These are phyloP conservation scores for Amylostereum areolatum DNA, from an alignment of 1,284 basidiomycete genomes.

Conservation along the genomic window DNA sequence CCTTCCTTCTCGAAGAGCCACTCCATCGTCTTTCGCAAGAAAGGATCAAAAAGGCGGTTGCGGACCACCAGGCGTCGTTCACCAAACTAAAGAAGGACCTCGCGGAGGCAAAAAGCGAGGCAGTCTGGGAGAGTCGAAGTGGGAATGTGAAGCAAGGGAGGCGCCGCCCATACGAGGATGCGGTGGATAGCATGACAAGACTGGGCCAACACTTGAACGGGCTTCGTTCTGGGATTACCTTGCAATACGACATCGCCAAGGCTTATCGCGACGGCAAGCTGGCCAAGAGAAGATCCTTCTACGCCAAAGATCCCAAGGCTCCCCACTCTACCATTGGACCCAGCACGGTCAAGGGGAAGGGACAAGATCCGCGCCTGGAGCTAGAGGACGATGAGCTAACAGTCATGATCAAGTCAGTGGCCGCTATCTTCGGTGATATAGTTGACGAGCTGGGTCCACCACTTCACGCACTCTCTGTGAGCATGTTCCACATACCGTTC, in stretches of 20 bases:
- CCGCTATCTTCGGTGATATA: slow-evolving; percentile 76
- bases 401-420: slow-evolving; percentile 56
- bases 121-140: slow-evolving; percentile 41
- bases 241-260: slow-evolving; percentile 77
- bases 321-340: not conserved
- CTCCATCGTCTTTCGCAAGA: slow-evolving; percentile 46
- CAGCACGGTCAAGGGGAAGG: slow-evolving; percentile 20
- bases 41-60: slow-evolving; percentile 68
- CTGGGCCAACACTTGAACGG: slow-evolving; percentile 90
- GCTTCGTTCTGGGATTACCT: slow-evolving; percentile 71
- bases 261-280: slow-evolving; percentile 56
- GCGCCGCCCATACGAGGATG: slow-evolving; percentile 72
- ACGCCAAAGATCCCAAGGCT: slow-evolving; percentile 5
- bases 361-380: slow-evolving; percentile 11
- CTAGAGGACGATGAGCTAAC: slow-evolving; percentile 47
- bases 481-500: slow-evolving; percentile 15
- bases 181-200: slow-evolving; percentile 76
- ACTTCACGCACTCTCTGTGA: slow-evolving; percentile 70
- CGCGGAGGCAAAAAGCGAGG: slow-evolving; percentile 80
- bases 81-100: slow-evolving; percentile 81
- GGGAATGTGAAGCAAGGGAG: slow-evolving; percentile 30
- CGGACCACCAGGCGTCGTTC: slow-evolving; percentile 82
- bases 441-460: slow-evolving; percentile 81
- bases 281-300: slow-evolving; percentile 19
- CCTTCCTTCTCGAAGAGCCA: slow-evolving; percentile 80